Evolutionary conservation across 495 filamentous ascomycete species (phyloP).

Genomic region (Neurospora africana): DNA sequence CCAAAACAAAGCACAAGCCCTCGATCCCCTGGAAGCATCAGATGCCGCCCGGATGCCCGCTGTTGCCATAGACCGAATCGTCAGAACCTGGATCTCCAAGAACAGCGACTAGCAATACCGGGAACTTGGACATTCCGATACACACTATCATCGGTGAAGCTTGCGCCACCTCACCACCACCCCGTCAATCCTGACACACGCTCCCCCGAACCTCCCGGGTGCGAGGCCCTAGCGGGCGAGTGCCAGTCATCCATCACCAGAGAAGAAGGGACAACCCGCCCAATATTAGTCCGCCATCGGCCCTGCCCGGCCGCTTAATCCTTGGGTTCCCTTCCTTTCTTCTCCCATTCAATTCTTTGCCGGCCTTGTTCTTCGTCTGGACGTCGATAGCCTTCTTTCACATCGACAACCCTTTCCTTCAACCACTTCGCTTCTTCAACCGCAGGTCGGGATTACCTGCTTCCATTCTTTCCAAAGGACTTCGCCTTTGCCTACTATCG

Average conservation of each 20-base stretch:
- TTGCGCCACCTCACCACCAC: slow-evolving; percentile 25
- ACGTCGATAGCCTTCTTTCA: slow-evolving; percentile 39
- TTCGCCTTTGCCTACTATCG: neutral
- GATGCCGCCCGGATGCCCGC: slow-evolving; percentile 38
- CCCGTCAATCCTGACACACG: slow-evolving; percentile 31
- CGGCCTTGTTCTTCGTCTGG: slow-evolving; percentile 31
- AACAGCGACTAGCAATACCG: slow-evolving; percentile 7
- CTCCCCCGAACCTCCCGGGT: slow-evolving; percentile 15
- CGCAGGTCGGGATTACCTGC: slow-evolving; percentile 40
- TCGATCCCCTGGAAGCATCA: slow-evolving; percentile 13
- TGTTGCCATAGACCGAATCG: slow-evolving; percentile 36
- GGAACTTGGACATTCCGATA: neutral
- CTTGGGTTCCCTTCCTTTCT: slow-evolving; percentile 16
- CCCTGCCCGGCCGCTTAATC: slow-evolving; percentile 20
- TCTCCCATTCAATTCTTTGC: slow-evolving; percentile 22
- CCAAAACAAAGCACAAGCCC: neutral
- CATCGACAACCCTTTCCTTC: slow-evolving; percentile 24
- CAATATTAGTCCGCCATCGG: slow-evolving; percentile 33
- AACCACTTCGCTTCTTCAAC: slow-evolving; percentile 10
- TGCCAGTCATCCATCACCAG: slow-evolving; percentile 5
- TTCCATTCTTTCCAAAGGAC: slow-evolving; percentile 18
- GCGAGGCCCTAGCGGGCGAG: slow-evolving; percentile 20
- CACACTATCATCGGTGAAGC: slow-evolving; percentile 23
- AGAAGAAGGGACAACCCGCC: slow-evolving; percentile 1
- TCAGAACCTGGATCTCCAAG: slow-evolving; percentile 35